Conservation (phyloP, 495 filamentous ascomycete species). For the Neurospora sp. region DNA sequence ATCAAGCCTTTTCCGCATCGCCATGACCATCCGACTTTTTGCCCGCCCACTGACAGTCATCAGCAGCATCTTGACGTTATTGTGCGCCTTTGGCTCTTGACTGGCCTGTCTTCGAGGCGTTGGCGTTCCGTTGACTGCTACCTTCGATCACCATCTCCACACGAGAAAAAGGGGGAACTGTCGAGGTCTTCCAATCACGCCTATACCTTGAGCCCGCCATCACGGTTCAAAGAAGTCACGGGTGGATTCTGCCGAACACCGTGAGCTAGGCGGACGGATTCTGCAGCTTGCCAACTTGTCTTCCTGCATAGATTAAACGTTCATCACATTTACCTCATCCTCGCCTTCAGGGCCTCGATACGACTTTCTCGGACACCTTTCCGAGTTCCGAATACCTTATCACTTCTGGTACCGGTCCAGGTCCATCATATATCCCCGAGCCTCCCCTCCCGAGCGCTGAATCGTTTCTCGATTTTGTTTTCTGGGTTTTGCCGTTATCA, state of each 20-base stretch:
- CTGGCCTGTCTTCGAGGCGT: not conserved
- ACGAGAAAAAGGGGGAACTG: not conserved
- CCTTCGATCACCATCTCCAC: not conserved
- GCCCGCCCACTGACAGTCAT: not conserved
- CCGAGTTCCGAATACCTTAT: not conserved
- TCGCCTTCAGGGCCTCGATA: not conserved
- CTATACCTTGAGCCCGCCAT: not conserved
- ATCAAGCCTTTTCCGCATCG: conserved; percentile 14
- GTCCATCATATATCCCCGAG: conserved; percentile 1
- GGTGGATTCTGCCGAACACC: not conserved
- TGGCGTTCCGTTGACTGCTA: not conserved
- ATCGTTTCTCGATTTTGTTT: not conserved
- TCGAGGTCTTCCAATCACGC: not conserved
- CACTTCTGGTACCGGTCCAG: not conserved
- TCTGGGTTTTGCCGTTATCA: not conserved
- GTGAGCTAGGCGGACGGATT: not conserved
- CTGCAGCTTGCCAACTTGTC: not conserved
- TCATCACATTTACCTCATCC: not conserved
- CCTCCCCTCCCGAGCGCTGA: conserved; percentile 1
- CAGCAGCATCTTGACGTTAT: not conserved
- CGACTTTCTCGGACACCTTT: conserved; percentile 6
- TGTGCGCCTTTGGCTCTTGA: not conserved
- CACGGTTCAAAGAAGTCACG: not conserved
- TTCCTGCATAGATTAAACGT: not conserved
- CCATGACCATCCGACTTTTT: not conserved